These are phyloP conservation scores for Gossypium laxum DNA, from an alignment of 441 rosid species.

Conservation along the genomic window DNA sequence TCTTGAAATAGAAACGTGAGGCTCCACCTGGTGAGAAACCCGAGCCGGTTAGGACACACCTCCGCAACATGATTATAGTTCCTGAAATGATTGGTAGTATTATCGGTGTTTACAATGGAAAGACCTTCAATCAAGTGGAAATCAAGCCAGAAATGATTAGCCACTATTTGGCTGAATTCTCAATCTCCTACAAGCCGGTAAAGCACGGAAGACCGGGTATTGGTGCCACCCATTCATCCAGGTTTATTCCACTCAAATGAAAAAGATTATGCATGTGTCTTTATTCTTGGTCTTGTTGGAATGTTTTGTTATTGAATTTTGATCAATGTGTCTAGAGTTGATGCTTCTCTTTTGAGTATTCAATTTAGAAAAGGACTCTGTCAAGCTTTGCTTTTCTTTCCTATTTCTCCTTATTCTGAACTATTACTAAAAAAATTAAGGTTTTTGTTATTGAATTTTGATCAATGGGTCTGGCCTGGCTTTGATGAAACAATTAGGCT, in stretches of 20 bases:
- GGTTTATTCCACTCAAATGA: slow-evolving; percentile 59
- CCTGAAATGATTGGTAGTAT: slow-evolving; percentile 47
- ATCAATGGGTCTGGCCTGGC: not conserved
- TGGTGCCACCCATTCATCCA: slow-evolving; percentile 51
- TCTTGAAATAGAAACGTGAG: slow-evolving; percentile 28
- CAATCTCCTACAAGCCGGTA: slow-evolving; percentile 46
- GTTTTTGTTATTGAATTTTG: not conserved
- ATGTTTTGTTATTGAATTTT: slow-evolving; percentile 1
- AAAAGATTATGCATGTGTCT: slow-evolving; percentile 1
- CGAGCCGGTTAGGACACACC: slow-evolving; percentile 43
- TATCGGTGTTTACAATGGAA: slow-evolving; percentile 46
- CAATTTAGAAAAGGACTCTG: not conserved
- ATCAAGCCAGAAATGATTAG: slow-evolving; percentile 55
- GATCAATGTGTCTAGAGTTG: not conserved
- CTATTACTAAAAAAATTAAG: not conserved
- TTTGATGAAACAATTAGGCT: not conserved
- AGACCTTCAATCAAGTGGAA: slow-evolving; percentile 49
- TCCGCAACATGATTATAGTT: slow-evolving; percentile 45
- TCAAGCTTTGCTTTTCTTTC: not conserved
- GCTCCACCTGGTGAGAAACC: slow-evolving; percentile 50
- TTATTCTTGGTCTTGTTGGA: not conserved
- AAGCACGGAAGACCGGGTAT: slow-evolving; percentile 61
- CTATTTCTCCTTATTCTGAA: not conserved
- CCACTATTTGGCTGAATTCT: slow-evolving; percentile 47
- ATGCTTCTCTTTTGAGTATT: not conserved